These are phyloP conservation scores for Pythium phragmiticola DNA, from an alignment of 352 stramenopile species.

Conservation along the genomic window DNA sequence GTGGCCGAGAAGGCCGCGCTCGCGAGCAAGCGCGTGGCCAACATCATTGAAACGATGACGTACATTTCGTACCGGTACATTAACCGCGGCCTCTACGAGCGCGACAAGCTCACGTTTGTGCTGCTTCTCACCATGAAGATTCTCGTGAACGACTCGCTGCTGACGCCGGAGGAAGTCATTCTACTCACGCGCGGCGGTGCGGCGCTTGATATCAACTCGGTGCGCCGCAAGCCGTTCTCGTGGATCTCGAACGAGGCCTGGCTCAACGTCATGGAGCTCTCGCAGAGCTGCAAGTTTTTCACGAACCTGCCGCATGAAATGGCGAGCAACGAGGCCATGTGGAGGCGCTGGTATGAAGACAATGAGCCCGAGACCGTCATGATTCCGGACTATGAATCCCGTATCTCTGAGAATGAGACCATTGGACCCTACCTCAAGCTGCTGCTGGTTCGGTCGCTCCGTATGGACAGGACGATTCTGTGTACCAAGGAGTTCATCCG, in stretches of 20 bases:
- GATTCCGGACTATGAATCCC: constrained; percentile 95
- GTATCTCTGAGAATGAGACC: constrained; percentile 90
- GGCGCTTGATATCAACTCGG: constrained; percentile 96
- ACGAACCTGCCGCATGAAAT: constrained; percentile 96
- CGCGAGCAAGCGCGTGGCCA: constrained; percentile 96
- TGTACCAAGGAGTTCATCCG: constrained; percentile 98
- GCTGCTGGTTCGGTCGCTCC: constrained; percentile 94
- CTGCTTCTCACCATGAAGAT: constrained; percentile 98
- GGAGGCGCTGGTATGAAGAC: constrained; percentile 97
- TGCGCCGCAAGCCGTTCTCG: constrained; percentile 94
- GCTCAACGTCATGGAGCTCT: constrained; percentile 97
- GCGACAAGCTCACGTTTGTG: constrained; percentile 98
- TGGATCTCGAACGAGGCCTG: constrained; percentile 98
- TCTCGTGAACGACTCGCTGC: constrained; percentile 91
- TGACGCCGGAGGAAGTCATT: constrained; percentile 95
- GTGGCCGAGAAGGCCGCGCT: constrained; percentile 95
- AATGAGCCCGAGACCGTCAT: constrained; percentile 96
- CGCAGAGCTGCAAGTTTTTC: constrained; percentile 96
- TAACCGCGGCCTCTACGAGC: constrained; percentile 97
- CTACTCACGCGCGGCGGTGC: constrained; percentile 95
- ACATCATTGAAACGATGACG: constrained; percentile 99
- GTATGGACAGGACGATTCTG: constrained; percentile 97
- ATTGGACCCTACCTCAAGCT: constrained; percentile 97
- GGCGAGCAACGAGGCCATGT: constrained; percentile 95
- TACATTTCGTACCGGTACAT: constrained; percentile 99